Evolutionary conservation across 345 rosid species (phyloP), one percentile per base, ranked within the genome.

Genomic region (Gynandropsis gynandra): DNA sequence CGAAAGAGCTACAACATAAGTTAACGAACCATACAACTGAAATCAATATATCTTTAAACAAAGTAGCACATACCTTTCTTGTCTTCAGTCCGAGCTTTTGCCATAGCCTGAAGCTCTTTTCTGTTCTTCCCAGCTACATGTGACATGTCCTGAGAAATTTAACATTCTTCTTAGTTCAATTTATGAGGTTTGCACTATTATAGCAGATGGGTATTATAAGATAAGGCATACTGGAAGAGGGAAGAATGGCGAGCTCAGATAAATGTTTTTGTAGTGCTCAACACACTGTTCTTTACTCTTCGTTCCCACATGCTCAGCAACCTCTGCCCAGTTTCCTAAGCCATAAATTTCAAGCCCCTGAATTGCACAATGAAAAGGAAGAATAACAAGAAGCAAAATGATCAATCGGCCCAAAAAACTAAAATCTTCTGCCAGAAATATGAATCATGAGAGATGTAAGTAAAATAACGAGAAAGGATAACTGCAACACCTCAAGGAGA

Each of bases 301-400:
- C 12, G 97, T 92, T 49, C 99, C 99, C 14, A 92, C 99, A 68
- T 92, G 98, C 76, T 87, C 98, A 1, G 93, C 93, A 12, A 88
- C 80, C 70, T 92, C 98, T 15, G 85, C 62, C 98, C 98, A 92
- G 67, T 92, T 92, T 20, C 98, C 93, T 53, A 92, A 65, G 59
- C 98, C 98, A 74, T 87, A 88, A 81, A 92, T 92, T 73, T 88
- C 98, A 33, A 92, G 90, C 51, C 98, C 98, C 97, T 92, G 63
- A 38, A 72, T 17, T 15, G 47, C 31, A 16, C 47, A 32, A 45
- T 35, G 24, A 16, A 36, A 51, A 16, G 20, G 29, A 24, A 24
- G 29, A 24, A 24, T 24, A 2, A 5, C 29, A 15, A 62, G 8
- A 50, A 47, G 16, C 16, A 37, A 55, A n/a, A 44, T 49, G 17